These are phyloP conservation scores for Starmerella gropengiesseri DNA, from an alignment of 805 yeast species.

Conservation along the genomic window DNA sequence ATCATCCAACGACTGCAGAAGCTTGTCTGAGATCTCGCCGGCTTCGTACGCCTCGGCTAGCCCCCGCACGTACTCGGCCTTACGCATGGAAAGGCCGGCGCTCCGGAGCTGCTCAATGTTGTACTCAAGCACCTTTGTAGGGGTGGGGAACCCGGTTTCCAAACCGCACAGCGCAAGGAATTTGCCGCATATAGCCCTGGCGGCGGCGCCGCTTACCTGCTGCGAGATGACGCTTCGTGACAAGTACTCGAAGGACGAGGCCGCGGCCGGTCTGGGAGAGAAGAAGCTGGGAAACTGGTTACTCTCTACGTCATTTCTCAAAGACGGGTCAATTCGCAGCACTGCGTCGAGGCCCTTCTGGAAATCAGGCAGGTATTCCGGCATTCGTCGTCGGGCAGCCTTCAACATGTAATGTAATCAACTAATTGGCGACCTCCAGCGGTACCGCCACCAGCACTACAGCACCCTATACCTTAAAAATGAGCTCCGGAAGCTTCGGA, in stretches of 20 bases:
- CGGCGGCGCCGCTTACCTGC: slow-evolving; percentile 56
- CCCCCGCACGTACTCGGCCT: slow-evolving; percentile 59
- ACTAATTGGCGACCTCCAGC: too few species aligned
- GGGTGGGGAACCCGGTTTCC: slow-evolving; percentile 37
- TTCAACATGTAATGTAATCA: too few species aligned
- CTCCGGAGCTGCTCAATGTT: slow-evolving; percentile 41
- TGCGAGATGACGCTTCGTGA: slow-evolving; percentile 28
- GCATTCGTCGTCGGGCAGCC: too few species aligned
- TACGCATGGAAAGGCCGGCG: slow-evolving; percentile 60
- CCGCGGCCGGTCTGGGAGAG: slow-evolving; percentile 1
- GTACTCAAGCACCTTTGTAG: slow-evolving; percentile 36
- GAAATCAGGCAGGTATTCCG: slow-evolving; percentile 13
- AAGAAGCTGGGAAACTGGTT: slow-evolving; percentile 21
- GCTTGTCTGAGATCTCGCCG: slow-evolving; percentile 25
- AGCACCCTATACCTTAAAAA: too few species aligned
- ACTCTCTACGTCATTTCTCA: slow-evolving; percentile 11
- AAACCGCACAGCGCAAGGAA: slow-evolving; percentile 32
- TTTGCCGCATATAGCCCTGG: slow-evolving; percentile 46
- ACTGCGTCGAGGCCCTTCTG: slow-evolving; percentile 18
- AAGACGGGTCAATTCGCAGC: slow-evolving; percentile 21
- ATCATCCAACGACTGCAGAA: slow-evolving; percentile 21
- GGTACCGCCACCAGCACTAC: too few species aligned
- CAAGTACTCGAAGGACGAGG: slow-evolving; percentile 23
- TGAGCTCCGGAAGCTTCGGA: too few species aligned
- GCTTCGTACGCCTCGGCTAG: slow-evolving; percentile 32